Base-by-base conservation (phyloP, 805 yeast species). In the Barnettozyma wickerhamii region DNA sequence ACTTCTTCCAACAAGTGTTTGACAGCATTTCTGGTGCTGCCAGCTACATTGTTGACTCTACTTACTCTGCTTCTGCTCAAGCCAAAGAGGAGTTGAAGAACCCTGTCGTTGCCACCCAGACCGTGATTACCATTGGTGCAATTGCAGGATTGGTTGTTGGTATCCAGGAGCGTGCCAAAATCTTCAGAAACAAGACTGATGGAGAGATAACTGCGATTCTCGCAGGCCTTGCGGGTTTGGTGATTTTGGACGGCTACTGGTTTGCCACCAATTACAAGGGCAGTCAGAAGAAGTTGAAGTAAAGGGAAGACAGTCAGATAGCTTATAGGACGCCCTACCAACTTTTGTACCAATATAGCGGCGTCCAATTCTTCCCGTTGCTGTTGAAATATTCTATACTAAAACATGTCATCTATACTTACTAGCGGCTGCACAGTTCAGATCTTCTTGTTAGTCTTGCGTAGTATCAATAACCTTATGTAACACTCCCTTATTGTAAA, bases 91-190 rank as follows among this genome's bases (percentile, higher is more conserved):
- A 78, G 56, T 65, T 79, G 48, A 68, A 77, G 52, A 79, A 80
- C 64, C 86, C 86, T 0, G 82, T 74, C 4, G 82, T 80, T 34
- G 62, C 74, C 15, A 59, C 75, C 24, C 84, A 79, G 58, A 60
- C 72, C 3, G 64, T 75, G 14, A 65, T 76, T 32, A 70, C 76
- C 23, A 55, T 70, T 7, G 69, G 74, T 30, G 74, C 74, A 13
- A 55, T 71, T 26, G 63, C 71, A 19, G 76, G 75, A 4, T 69
- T 76, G 19, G 65, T 75, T 48, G 62, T 64, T 38, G 77, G 73
- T 19, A 74, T 72, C 63, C 52, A 69, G 51, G 75, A 75, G 61
- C 70, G 80, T 64, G 58, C 66, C 49, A 63, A 74, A 65, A 64
- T 78, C 53, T 54, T 68, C 41, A 55, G 60, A 45, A 63, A 60